Evolutionary conservation across 305 asterid species (phyloP).

Genomic region (Solanum hybrid): DNA sequence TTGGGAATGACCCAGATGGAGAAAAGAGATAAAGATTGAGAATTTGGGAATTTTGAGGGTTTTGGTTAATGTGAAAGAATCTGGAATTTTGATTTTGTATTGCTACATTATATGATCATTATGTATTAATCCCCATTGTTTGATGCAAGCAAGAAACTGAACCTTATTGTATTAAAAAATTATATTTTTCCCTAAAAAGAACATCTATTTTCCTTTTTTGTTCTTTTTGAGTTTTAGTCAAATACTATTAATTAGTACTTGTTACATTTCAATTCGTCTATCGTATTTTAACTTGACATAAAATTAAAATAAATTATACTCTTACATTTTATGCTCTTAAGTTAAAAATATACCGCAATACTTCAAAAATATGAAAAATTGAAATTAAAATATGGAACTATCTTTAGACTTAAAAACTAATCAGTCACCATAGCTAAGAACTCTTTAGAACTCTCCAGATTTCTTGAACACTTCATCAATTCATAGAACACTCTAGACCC

Average conservation of each 20-base stretch:
- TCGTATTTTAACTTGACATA: background rate
- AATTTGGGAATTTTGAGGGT: background rate
- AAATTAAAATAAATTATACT: background rate
- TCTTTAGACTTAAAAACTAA: background rate
- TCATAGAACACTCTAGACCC: background rate
- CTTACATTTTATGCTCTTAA: accelerated
- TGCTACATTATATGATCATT: background rate
- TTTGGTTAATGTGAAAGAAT: background rate
- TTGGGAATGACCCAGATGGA: background rate
- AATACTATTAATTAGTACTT: background rate
- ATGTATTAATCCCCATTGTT: background rate
- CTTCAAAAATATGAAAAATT: background rate
- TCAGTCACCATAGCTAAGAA: background rate
- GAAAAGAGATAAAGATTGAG: background rate
- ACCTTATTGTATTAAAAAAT: background rate
- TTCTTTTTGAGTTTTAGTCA: background rate
- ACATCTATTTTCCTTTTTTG: background rate
- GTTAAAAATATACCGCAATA: no score
- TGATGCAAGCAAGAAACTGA: background rate
- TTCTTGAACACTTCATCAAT: background rate
- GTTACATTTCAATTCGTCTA: background rate
- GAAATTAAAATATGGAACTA: background rate
- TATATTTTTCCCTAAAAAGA: background rate
- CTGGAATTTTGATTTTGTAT: background rate
- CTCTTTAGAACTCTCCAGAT: background rate